A percentile compares a stretch with the other conserved stretches of the same genome.
Conservation (phyloP, 2,329 filamentous ascomycete species). For the Colletotrichum sp. region DNA sequence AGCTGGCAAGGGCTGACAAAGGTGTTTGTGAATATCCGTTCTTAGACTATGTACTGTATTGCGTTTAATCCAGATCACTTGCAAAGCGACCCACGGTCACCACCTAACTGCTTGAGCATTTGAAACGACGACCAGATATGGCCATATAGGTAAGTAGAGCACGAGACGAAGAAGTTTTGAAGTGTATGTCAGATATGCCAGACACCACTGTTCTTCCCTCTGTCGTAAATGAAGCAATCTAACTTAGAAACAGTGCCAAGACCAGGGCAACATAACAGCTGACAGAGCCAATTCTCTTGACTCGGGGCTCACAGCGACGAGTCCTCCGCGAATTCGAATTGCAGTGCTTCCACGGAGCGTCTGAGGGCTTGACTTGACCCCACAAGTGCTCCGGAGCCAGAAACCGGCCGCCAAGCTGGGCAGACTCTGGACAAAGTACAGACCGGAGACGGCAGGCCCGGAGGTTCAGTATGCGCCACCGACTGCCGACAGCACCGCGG, state of each 20-base stretch:
- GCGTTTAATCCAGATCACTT: not conserved
- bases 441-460: not conserved
- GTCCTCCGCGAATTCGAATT: not conserved
- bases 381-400: not conserved
- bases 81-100: not conserved
- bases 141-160: no score
- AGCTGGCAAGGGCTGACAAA: no score
- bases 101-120: not conserved
- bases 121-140: not conserved
- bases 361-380: not conserved
- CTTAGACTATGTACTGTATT: accelerated
- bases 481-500: not conserved
- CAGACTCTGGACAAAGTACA: not conserved
- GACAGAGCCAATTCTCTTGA: not conserved
- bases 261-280: not conserved
- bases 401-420: not conserved
- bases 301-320: not conserved
- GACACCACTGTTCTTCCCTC: accelerated
- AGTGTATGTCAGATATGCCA: not conserved
- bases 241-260: not conserved
- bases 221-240: not conserved
- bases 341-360: not conserved
- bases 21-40: not conserved
- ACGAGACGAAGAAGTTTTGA: no score
- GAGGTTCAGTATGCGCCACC: not conserved